Base-by-base conservation (phyloP, 2,329 filamentous ascomycete genomes). In the Cladophialophora bantiana region DNA sequence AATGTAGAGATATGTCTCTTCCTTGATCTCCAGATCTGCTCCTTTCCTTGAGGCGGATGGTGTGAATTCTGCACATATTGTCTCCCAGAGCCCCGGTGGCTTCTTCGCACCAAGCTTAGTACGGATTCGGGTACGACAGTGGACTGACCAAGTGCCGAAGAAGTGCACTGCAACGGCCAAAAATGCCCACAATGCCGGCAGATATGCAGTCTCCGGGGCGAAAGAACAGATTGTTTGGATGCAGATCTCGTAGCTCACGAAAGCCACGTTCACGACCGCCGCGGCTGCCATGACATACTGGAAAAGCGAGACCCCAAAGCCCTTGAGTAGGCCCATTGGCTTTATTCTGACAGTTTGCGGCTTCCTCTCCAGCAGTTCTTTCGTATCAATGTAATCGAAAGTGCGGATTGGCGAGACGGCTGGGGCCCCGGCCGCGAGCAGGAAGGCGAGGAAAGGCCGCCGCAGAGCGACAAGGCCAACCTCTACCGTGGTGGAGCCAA, bases 221-320 rank as follows among this genome's bases (percentile, higher is more conserved):
- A 45, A 45, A n/a, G 40, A 45, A 20, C 40, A 45, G n/a, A 45
- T 45, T 5, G 40, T 45, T 6, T 10, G 40, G 2, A 45, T 10
- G 40, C 40, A 45, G 40, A 45, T 20, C 40, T 45, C 40, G 40
- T 45, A 45, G 40, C 40, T 45, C n/a, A 45, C 40, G 18, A 45
- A 45, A 20, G 40, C 40, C 40, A 45, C 5, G 40, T 45, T 45
- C 15, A 45, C 40, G 40, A 45, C 40, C n/a, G 40, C 40, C 7
- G n/a, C 15, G 2, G 40, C 40, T 45, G 40, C 40, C 40, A 45
- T 45, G 40, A 45, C 40, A 20, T 45, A 45, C 10, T 45, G 40
- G 40, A 45, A 45, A 18, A 45, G 3, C 7, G 40, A 45, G 40
- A 45, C n/a, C 15, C 15, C 1, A 6, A 45, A 45, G 0, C 40